Base-by-base conservation (phyloP, 768 basidiomycete species). In the Tulasnella sp. region DNA sequence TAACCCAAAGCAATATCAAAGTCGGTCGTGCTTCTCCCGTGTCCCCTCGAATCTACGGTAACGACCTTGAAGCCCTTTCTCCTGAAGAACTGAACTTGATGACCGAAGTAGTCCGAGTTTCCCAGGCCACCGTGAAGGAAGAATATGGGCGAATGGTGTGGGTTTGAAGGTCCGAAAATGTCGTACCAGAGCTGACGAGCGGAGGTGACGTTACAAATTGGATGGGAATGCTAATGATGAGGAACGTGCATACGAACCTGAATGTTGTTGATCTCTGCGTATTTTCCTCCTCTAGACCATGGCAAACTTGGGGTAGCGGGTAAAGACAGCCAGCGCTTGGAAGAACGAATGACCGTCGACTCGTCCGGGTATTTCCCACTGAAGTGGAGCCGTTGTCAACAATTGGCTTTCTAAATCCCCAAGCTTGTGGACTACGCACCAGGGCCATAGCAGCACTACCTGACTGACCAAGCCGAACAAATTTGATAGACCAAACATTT, bases 71-170 rank as follows among this genome's bases (percentile, higher is more conserved):
- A 49, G 14, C 31, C 58, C 58, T 45, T 49, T 22, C 52, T 25
- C 14, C 52, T n/a, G 34, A 45, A 38, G 58, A 64, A 64, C 22
- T 11, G 22, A n/a, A 73, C 36, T 37, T 73, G 72, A 8, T 49
- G 14, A 15, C 39, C 72, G n/a, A 73, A 73, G 49, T 73, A 73
- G 52, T 73, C 72, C 29, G 72, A 73, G 49, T 73, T 73, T 25
- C 39, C 72, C 42, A 73, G 36, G 19, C 72, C 72, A 7, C 72
- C 72, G 52, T 73, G 72, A 22, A 73, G 42, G 72, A 73, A 73
- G 36, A 73, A 7, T 8, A 73, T 45, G 5, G 72, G 72, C 8
- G 72, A 49, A 17, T 54, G 72, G 7, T 42, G 22, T 7, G 42
- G 22, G n/a, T 45, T 52, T 22, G 40, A 25, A 37, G 34, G 6